These are phyloP conservation scores for Eragrostis curvula DNA, from an alignment of 176 grass and related monocot species.

Conservation along the genomic window DNA sequence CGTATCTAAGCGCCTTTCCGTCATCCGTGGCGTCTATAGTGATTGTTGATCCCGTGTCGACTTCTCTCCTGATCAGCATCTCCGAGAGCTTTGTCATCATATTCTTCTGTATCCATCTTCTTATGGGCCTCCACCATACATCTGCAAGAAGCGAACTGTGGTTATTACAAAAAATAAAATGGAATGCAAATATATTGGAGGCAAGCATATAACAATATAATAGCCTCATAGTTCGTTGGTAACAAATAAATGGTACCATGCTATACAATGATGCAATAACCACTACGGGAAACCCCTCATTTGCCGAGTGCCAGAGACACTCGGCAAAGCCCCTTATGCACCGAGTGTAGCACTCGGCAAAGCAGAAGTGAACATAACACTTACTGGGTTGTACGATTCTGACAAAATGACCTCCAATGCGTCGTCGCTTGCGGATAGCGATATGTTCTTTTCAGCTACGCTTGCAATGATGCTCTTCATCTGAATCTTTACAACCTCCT, in stretches of 20 bases:
- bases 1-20: background rate
- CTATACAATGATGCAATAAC: background rate
- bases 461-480: conserved; percentile 55
- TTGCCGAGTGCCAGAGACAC: too few relatives aligned
- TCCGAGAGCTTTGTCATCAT: conserved; percentile 42
- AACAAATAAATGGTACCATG: too few relatives aligned
- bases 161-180: too few relatives aligned
- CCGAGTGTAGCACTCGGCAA: too few relatives aligned
- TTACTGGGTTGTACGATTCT: conserved; percentile 44
- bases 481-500: conserved; percentile 42
- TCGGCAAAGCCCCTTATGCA: too few relatives aligned
- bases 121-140: conserved; percentile 50
- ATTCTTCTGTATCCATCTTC: conserved; percentile 51
- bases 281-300: too few relatives aligned
- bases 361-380: background rate
- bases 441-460: conserved; percentile 50
- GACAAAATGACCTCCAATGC: conserved; percentile 58
- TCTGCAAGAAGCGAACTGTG: background rate
- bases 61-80: conserved; percentile 42
- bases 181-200: too few relatives aligned
- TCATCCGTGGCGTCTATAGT: conserved; percentile 11
- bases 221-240: too few relatives aligned
- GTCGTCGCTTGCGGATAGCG: conserved; percentile 52
- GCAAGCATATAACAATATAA: background rate
- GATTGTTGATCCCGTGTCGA: conserved; percentile 27